Conservation (phyloP, 768 basidiomycete genomes). For the Serendipita sp. region DNA sequence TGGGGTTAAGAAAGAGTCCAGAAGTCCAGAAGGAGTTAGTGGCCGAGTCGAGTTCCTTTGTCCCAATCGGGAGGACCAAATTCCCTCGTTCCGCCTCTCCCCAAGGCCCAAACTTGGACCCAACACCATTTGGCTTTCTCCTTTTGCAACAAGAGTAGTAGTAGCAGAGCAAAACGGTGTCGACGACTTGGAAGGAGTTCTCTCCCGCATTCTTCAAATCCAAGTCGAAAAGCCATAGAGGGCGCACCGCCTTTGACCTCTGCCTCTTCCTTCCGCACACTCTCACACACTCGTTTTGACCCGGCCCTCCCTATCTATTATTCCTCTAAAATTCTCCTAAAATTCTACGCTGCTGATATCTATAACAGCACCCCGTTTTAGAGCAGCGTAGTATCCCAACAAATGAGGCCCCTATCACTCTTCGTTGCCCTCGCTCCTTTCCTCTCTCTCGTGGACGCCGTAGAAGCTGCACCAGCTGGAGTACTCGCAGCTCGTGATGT, state of each 20-base stretch:
- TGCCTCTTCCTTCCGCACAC: neutral
- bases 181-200: too few species aligned
- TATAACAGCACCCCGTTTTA: neutral
- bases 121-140: too few species aligned
- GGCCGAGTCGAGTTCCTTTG: too few species aligned
- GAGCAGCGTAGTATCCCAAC: neutral
- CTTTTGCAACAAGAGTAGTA: too few species aligned
- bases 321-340: neutral
- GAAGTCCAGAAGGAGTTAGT: too few species aligned
- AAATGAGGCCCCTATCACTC: neutral
- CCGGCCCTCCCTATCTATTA: neutral
- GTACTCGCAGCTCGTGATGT: neutral
- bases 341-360: neutral
- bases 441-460: neutral
- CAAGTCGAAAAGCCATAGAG: too few species aligned
- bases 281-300: neutral
- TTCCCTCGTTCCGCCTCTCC: too few species aligned
- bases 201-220: too few species aligned
- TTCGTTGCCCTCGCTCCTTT: neutral
- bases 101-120: too few species aligned
- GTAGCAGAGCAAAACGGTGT: too few species aligned
- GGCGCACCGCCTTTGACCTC: neutral
- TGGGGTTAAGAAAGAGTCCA: too few species aligned
- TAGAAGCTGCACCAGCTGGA: neutral
- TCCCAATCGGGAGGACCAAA: too few species aligned